Base-by-base conservation (phyloP, 345 rosid species). In the Bruguiera parviflora region DNA sequence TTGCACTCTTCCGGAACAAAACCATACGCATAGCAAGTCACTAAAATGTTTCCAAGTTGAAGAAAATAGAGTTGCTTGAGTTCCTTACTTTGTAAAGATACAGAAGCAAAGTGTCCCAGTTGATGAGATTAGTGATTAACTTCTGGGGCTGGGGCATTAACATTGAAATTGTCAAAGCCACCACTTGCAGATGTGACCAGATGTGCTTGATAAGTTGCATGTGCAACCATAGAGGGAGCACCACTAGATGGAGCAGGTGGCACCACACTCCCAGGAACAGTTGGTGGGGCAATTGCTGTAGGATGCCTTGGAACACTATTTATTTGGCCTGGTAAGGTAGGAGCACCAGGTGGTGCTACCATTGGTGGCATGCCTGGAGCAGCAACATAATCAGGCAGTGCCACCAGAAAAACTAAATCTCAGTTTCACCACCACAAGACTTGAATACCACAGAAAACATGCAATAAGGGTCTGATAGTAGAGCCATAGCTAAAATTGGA, bases 301-400 rank as follows among this genome's bases (percentile, higher is more conserved):
- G 89, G 87, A 67, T 96, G 96, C 81, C 92, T 85, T 5, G 86
- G 88, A 66, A 83, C 65, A 68, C 92, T 89, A 64, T 89, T 91
- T 58, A 82, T 2, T 78, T 89, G 98, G 72, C 89, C 94, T 70
- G 91, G 84, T 20, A 87, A 64, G 68, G 83, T 53, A 71, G 97
- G 87, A 73, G 97, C 93, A 83, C 98, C 98, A 19, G 96, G 96
- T 5, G 96, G 97, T 61, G 87, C 85, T 85, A 88, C 35, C 93
- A 88, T 87, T 68, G 81, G 90, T 53, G 82, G 92, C 87, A 87
- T 86, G 49, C 76, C 77, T 57, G 85, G 88, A 65, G 72, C 83
- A 43, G 84, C 75, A 73, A 70, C 53, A 80, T 88, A 94, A 71
- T 89, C 91, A 87, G 74, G 53, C 46, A 73, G 62, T 21, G 75